Evolutionary conservation across 2,329 filamentous ascomycete species (phyloP), one percentile per base, ranked within the genome.

Genomic region (Fusarium multiceps): DNA sequence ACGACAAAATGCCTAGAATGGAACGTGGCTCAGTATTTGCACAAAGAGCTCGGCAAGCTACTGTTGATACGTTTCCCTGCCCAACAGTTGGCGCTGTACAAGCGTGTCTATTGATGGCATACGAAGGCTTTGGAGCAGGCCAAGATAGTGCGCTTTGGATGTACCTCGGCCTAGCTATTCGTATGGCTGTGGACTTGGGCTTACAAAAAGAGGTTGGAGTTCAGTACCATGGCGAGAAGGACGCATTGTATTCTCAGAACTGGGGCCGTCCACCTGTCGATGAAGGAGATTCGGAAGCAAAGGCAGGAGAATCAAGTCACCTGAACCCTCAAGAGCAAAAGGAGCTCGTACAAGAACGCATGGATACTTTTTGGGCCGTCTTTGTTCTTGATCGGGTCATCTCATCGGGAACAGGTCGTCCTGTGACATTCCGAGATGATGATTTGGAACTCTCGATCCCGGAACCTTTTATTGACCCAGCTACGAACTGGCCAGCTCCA

Each of bases 91-190:
- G 92, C 25, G 93, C 93, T 12, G 92, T 96, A 0, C 94, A 97
- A 74, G 93, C 93, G 1, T 94, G 91, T 50, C 80, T 97, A 13
- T 82, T 97, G 28, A 88, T 97, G 80, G 93, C 93, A 0, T 97
- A 97, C 75, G 93, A 97, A 71, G 91, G 94, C 45, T 97, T 97
- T 72, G 94, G 93, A 2, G 92, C 92, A 13, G 93, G 93, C 70
- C 92, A 94, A 73, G 94, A 97, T 75, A 97, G 93, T 77, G 93
- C 93, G 1, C 80, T 97, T 9, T 97, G 94, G 93, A 97, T 97
- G 93, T 97, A 97, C 76, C 84, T 97, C 2, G 94, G 93, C 0
- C 90, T 95, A 54, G 91, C 93, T 0, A 97, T 97, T 64, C 90
- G 93, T 16, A 92, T 94, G 89, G 91, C 91, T 1, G 88, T 93